Percentiles rank a stretch among this genome's conserved stretches.
Conservation (phyloP, 345 rosid species). For the Eucalyptus victrix region DNA sequence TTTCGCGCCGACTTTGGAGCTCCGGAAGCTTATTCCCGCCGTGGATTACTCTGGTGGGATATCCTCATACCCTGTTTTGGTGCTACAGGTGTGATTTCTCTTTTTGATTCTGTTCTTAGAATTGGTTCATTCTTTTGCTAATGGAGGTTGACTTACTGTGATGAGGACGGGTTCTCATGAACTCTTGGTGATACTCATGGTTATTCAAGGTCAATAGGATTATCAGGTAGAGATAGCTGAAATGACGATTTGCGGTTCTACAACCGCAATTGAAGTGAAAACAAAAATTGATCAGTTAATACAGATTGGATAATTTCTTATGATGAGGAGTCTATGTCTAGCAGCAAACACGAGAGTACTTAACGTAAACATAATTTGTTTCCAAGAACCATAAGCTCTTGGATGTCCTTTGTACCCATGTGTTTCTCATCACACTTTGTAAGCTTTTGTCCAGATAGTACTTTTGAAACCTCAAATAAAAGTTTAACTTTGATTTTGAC, state of each 20-base stretch:
- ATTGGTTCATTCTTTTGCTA: not conserved
- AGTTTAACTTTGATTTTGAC: not conserved
- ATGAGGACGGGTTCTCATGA: not conserved
- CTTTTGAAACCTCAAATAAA: not conserved
- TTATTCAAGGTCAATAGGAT: not conserved
- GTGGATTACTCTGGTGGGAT: slow-evolving; percentile 67
- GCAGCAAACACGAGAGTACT: not conserved
- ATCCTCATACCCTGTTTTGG: not conserved
- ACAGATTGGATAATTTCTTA: not conserved
- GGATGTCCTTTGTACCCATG: not conserved
- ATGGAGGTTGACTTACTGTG: not conserved
- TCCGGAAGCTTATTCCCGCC: not conserved
- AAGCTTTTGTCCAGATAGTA: not conserved
- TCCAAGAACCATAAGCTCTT: not conserved
- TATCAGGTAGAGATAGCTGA: not conserved
- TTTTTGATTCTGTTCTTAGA: not conserved
- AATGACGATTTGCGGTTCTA: not conserved
- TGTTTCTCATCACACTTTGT: not conserved
- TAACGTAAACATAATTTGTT: not conserved
- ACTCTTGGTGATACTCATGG: not conserved
- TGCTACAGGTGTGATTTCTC: not conserved
- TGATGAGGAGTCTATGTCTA: not conserved
- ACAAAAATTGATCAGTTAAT: not conserved
- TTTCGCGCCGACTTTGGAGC: not conserved
- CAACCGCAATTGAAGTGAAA: not conserved